phyloP scores from a whole-genome alignment of 116 monocot species.

The Trichopus zeylanicus region DNA sequence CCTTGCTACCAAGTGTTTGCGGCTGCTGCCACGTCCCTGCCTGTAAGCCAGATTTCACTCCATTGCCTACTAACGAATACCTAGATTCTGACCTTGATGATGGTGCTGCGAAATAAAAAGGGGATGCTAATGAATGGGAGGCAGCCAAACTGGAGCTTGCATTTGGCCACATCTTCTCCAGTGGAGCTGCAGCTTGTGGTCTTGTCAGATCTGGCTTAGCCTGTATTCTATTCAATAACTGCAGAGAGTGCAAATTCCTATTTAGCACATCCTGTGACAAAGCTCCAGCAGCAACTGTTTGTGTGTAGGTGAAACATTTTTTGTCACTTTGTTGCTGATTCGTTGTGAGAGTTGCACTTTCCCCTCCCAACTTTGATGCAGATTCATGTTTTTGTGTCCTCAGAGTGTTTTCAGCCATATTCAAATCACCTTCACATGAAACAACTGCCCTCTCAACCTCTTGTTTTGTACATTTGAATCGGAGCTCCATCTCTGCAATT shows the following conservation, averaged over 20 bases:
- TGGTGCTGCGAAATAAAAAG: constrained; percentile 18
- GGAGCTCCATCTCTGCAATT: constrained; percentile 49
- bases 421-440: constrained; percentile 70
- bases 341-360: constrained; percentile 9
- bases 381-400: constrained; percentile 50
- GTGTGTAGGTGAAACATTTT: constrained; percentile 37
- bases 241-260: constrained; percentile 20
- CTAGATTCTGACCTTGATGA: constrained; percentile 20
- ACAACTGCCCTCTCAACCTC: constrained; percentile 83
- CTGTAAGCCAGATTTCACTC: constrained; percentile 15
- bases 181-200: constrained; percentile 13
- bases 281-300: constrained; percentile 9
- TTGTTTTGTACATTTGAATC: constrained; percentile 74
- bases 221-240: constrained; percentile 18
- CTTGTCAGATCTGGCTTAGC: constrained; percentile 25
- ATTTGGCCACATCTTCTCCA: constrained; percentile 21
- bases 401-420: constrained; percentile 52
- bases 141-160: constrained; percentile 9
- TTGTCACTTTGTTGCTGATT: constrained; percentile 35
- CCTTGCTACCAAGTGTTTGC: constrained; percentile 25
- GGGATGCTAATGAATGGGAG: constrained; percentile 12
- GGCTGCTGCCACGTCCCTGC: constrained; percentile 45
- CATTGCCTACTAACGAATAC: constrained; percentile 12
- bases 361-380: constrained; percentile 22
- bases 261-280: constrained; percentile 13